phyloP scores from a whole-genome alignment of 2,329 filamentous ascomycete species.

The Clathrospora elynae region DNA sequence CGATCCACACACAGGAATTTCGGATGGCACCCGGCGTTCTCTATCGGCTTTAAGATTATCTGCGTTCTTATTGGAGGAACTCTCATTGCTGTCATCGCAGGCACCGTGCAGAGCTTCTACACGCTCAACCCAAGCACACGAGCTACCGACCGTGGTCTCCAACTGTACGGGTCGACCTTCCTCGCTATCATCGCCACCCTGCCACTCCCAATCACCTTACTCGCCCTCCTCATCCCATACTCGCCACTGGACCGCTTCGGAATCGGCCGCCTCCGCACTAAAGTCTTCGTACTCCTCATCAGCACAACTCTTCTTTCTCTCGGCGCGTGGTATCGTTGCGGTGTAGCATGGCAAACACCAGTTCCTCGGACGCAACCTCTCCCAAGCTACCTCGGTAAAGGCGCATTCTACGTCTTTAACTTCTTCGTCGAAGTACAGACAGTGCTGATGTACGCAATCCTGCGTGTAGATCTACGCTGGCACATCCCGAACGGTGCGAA shows the following conservation, averaged over 20 bases:
- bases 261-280: slow-evolving; percentile 67
- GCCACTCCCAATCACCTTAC: slow-evolving; percentile 62
- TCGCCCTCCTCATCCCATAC: slow-evolving; percentile 56
- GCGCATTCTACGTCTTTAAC: slow-evolving; percentile 80
- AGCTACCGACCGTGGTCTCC: slow-evolving; percentile 64
- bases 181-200: slow-evolving; percentile 70
- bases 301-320: slow-evolving; percentile 66
- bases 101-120: slow-evolving; percentile 69
- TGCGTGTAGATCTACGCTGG: slow-evolving; percentile 76
- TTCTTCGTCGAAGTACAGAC: slow-evolving; percentile 75
- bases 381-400: slow-evolving; percentile 72
- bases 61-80: slow-evolving; percentile 63
- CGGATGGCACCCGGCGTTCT: slow-evolving; percentile 68
- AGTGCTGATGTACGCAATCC: slow-evolving; percentile 67
- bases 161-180: slow-evolving; percentile 65
- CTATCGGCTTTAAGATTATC: slow-evolving; percentile 61
- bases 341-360: slow-evolving; percentile 59
- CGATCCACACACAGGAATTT: slow-evolving; percentile 72
- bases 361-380: slow-evolving; percentile 57
- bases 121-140: slow-evolving; percentile 61
- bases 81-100: slow-evolving; percentile 69
- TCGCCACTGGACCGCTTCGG: slow-evolving; percentile 64
- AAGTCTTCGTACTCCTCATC: slow-evolving; percentile 67
- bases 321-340: slow-evolving; percentile 72
- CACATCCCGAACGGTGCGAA: slow-evolving; percentile 72